Evolutionary conservation across 2,329 filamentous ascomycete genomes (phyloP).

Genomic region (Canariomyces notabilis): DNA sequence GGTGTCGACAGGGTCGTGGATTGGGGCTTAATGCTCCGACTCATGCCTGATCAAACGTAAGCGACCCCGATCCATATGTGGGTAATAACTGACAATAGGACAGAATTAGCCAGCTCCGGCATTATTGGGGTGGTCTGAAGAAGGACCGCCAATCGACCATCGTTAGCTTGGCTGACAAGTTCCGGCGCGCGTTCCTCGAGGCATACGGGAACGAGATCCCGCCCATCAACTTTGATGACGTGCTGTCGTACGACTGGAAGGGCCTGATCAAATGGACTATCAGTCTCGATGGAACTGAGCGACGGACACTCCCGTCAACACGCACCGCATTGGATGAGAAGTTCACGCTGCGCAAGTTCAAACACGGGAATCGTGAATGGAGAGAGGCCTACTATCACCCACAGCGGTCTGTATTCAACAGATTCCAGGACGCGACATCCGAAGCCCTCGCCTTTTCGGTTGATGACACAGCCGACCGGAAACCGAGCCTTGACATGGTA

Average conservation of each 20-base stretch:
- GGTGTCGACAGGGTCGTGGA: constrained; percentile 56
- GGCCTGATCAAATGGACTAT: constrained; percentile 62
- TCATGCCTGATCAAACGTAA: constrained; percentile 49
- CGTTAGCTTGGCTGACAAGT: constrained; percentile 53
- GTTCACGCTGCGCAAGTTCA: constrained; percentile 37
- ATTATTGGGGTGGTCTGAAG: constrained; percentile 50
- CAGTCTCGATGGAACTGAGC: constrained; percentile 40
- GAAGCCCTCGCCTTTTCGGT: constrained; percentile 38
- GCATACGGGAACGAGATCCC: constrained; percentile 62
- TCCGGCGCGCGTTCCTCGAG: constrained; percentile 59
- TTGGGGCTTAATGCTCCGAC: constrained; percentile 52
- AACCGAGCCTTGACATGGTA: constrained; percentile 27
- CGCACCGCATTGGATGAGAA: constrained; percentile 40
- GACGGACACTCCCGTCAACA: constrained; percentile 44
- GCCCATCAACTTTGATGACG: constrained; percentile 57
- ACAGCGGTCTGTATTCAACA: constrained; percentile 50
- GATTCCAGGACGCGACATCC: constrained; percentile 50
- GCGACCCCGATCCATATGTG: not conserved
- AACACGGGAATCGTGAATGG: constrained; percentile 39
- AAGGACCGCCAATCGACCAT: constrained; percentile 50
- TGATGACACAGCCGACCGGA: constrained; percentile 17
- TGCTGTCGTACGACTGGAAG: constrained; percentile 64
- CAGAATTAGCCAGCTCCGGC: constrained; percentile 44
- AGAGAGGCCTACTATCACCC: constrained; percentile 53
- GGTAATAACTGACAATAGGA: constrained; percentile 5